A percentile compares a stretch with the other conserved stretches of the same genome.
Evolutionary conservation across 2,329 filamentous ascomycete species (phyloP).

Genomic region (Colletotrichum australisinense): DNA sequence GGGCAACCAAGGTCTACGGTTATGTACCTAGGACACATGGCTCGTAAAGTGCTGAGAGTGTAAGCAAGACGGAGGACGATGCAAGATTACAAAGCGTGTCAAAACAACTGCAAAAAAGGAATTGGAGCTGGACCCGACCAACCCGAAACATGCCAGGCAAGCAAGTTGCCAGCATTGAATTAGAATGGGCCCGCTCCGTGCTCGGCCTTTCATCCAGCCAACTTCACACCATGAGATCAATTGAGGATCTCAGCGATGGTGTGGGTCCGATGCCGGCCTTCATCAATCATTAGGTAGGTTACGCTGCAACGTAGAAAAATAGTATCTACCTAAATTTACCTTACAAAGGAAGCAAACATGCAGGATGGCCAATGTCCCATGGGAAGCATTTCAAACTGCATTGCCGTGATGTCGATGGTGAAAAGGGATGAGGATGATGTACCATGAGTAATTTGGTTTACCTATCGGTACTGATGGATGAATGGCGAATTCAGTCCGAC

Average conservation of each 20-base stretch:
- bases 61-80: neutral
- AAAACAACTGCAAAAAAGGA: neutral
- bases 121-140: neutral
- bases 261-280: neutral
- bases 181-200: neutral
- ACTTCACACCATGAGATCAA: neutral
- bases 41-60: neutral
- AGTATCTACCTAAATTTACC: neutral
- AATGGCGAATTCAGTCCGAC: no score
- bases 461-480: no score
- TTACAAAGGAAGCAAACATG: neutral
- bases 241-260: neutral
- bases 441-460: no score
- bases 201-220: neutral
- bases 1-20: no score
- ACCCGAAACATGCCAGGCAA: neutral
- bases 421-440: no score
- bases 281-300: neutral
- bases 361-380: no score
- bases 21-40: no score
- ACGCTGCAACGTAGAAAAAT: neutral
- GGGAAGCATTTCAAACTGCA: no score
- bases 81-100: neutral
- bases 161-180: neutral
- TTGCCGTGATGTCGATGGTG: no score